Evolutionary conservation across 495 filamentous ascomycete genomes (phyloP), one percentile per base, ranked within the genome.

Genomic region (Peziza echinospora): DNA sequence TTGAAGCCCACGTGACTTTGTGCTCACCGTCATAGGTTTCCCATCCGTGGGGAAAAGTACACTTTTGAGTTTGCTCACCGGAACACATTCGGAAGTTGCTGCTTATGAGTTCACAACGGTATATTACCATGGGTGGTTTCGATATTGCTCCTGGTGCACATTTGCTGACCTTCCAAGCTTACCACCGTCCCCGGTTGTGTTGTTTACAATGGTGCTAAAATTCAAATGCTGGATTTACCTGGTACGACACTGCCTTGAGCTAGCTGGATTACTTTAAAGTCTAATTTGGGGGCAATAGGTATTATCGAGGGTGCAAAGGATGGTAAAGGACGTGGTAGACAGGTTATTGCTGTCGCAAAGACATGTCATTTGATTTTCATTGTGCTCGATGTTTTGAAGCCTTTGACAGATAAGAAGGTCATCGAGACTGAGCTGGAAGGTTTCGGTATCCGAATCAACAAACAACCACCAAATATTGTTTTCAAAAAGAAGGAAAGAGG

Each of bases 401-500:
- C 89, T 23, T 63, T 97, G 55, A 89, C 86, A 28, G 89, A 97
- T 65, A 97, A 97, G 68, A 78, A 82, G 52, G 72, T 97, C 45
- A 97, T 97, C 57, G 89, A 97, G 65, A 71, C 73, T n/a, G 89
- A 97, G 67, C 65, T 97, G 60, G 89, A 97, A 58, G 87, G 89
- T 24, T 97, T 97, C 53, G 89, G 89, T 44, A 96, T 97, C 61
- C 74, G 89, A 50, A 86, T 96, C 66, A 97, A 97, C 69, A 96
- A 96, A 69, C 64, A 76, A 52, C 89, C 89, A 24, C 89, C 91
- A 24, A 97, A 97, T 62, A 97, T 97, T 57, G 76, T 83, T 16
- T 94, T 96, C 69, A 87, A 78, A 68, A 97, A 97, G 73, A 97
- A 97, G 68, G 91, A 97, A 63, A 96, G 94, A 68, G 89, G 89